phyloP scores from a whole-genome alignment of 805 yeast species.

The Nakazawaea wyomingensis region DNA sequence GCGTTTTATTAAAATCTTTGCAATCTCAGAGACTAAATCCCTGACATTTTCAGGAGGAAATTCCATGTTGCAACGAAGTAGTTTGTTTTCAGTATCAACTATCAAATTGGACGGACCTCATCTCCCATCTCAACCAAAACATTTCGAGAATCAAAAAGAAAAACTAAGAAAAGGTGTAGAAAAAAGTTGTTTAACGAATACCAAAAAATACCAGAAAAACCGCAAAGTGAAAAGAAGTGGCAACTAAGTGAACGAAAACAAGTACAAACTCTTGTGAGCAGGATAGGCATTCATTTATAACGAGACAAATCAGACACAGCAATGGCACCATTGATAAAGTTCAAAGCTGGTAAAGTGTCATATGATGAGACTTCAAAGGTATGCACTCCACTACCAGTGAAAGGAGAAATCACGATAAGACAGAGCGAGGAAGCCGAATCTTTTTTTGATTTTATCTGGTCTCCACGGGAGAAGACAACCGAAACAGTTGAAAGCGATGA shows the following conservation, averaged over 20 bases:
- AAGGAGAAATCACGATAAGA: slow-evolving; percentile 59
- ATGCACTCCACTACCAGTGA: slow-evolving; percentile 67
- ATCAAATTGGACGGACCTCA: no score
- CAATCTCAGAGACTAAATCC: slow-evolving; percentile 49
- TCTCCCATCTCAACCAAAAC: no score
- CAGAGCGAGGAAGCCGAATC: slow-evolving; percentile 68
- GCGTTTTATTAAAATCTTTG: slow-evolving; percentile 45
- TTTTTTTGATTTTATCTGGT: slow-evolving; percentile 68
- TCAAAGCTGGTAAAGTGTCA: slow-evolving; percentile 76
- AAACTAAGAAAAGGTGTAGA: no score
- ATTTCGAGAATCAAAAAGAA: no score
- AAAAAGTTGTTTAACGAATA: background rate
- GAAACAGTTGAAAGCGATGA: slow-evolving; percentile 49
- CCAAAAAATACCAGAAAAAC: background rate
- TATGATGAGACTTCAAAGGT: slow-evolving; percentile 55
- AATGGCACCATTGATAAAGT: slow-evolving; percentile 30
- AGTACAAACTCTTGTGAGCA: no score
- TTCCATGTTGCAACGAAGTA: slow-evolving; percentile 20
- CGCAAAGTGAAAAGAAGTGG: slow-evolving; percentile 2
- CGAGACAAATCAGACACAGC: background rate
- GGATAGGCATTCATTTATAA: background rate
- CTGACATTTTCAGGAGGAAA: slow-evolving; percentile 62
- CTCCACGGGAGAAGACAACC: slow-evolving; percentile 50
- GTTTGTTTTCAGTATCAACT: background rate
- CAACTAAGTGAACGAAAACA: background rate